Conservation (phyloP, 805 yeast species). For the Sporopachydermia lactativora region DNA sequence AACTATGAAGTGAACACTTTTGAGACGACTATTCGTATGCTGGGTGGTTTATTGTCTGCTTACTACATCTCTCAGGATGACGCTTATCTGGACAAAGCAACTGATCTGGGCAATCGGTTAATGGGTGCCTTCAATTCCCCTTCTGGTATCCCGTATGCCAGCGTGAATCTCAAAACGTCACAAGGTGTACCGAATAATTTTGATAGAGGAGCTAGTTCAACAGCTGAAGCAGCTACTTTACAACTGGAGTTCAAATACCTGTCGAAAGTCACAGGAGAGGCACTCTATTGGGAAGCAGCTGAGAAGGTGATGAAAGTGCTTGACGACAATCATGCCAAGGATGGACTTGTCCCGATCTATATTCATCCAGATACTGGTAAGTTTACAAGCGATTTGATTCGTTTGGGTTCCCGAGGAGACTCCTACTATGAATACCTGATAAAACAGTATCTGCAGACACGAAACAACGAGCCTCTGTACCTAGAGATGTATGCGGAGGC, state of each 20-base stretch:
- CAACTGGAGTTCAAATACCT: constrained; percentile 81
- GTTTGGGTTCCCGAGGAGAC: constrained; percentile 87
- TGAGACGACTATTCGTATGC: constrained; percentile 90
- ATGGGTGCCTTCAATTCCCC: constrained; percentile 52
- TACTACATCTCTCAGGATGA: constrained; percentile 57
- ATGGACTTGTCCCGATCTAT: constrained; percentile 75
- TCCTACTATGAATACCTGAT: constrained; percentile 82
- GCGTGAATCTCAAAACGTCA: constrained; percentile 57
- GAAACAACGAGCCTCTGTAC: constrained; percentile 43
- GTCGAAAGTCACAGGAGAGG: constrained; percentile 67
- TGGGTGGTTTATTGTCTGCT: constrained; percentile 86
- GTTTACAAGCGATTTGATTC: constrained; percentile 48
- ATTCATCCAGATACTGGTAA: constrained; percentile 63
- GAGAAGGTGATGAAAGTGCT: constrained; percentile 62
- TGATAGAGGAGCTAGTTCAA: constrained; percentile 68
- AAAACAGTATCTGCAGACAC: constrained; percentile 75
- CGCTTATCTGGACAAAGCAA: constrained; percentile 63
- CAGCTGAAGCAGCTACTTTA: constrained; percentile 81
- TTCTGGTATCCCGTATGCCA: constrained; percentile 66
- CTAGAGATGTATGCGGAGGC: constrained; percentile 65
- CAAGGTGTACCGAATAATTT: constrained; percentile 46
- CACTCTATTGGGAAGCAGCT: constrained; percentile 60
- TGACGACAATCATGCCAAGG: constrained; percentile 47
- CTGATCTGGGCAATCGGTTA: constrained; percentile 60
- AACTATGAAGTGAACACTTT: constrained; percentile 70